phyloP scores from a whole-genome alignment of 2,329 filamentous ascomycete genomes.

The Monilinia polystroma region DNA sequence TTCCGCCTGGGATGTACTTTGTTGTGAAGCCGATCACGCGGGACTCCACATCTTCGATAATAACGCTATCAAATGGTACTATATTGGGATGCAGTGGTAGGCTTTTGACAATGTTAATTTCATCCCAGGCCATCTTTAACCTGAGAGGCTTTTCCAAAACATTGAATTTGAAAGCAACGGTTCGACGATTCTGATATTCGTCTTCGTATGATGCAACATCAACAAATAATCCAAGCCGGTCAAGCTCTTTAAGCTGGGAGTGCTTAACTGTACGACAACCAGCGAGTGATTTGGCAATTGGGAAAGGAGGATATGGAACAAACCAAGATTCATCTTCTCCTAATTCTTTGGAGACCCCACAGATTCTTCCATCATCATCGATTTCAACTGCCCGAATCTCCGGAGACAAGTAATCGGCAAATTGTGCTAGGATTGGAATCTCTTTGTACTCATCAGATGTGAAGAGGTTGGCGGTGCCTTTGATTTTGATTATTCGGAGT shows the following conservation, averaged over 20 bases:
- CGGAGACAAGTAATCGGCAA: not conserved
- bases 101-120: not conserved
- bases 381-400: not conserved
- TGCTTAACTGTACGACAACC: not conserved
- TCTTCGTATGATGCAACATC: constrained; percentile 10
- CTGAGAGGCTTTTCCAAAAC: not conserved
- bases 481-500: not conserved
- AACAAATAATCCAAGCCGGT: not conserved
- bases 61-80: not conserved
- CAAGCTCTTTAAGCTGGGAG: not conserved
- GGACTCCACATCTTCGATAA: constrained; percentile 9
- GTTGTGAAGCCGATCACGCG: not conserved
- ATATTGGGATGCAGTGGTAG: not conserved
- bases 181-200: not conserved
- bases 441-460: not conserved
- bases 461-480: not conserved
- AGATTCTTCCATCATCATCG: not conserved
- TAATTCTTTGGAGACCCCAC: not conserved
- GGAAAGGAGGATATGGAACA: not conserved
- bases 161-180: not conserved
- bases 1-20: not conserved
- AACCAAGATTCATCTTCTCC: not conserved
- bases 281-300: not conserved
- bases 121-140: not conserved
- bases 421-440: not conserved